Percentiles rank a stretch among this genome's conserved stretches.
phyloP scores from a whole-genome alignment of 1,284 basidiomycete genomes.

The Marasmius oreades region DNA sequence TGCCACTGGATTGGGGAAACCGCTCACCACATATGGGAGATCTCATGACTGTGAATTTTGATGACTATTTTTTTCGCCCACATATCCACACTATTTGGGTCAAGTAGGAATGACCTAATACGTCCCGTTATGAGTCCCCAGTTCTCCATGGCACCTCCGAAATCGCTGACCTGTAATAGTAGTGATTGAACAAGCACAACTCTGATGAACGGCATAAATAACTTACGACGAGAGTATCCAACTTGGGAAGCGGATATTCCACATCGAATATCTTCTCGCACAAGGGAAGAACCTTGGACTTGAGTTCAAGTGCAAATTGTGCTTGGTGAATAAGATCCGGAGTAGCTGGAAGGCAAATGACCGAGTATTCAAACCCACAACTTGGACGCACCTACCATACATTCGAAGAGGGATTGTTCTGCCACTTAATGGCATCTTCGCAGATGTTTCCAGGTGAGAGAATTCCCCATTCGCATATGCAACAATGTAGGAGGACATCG shows the following conservation, averaged over 20 bases:
- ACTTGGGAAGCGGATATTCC: slow-evolving; percentile 80
- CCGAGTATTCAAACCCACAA: slow-evolving; percentile 4
- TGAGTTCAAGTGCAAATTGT: slow-evolving; percentile 86
- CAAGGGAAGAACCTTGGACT: slow-evolving; percentile 71
- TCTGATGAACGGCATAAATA: slow-evolving; percentile 51
- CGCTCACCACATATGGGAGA: slow-evolving; percentile 79
- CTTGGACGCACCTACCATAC: slow-evolving; percentile 51
- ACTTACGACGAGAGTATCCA: slow-evolving; percentile 74
- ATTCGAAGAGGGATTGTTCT: slow-evolving; percentile 82
- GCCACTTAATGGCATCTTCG: slow-evolving; percentile 79
- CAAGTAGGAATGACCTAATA: slow-evolving; percentile 80
- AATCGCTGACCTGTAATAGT: slow-evolving; percentile 32
- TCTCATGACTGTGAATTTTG: slow-evolving; percentile 79
- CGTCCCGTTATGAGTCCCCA: slow-evolving; percentile 94
- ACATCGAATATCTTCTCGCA: slow-evolving; percentile 81
- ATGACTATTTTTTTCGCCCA: slow-evolving; percentile 83
- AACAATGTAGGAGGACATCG: slow-evolving; percentile 90
- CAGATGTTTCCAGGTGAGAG: slow-evolving; percentile 70
- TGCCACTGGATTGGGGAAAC: too few species aligned
- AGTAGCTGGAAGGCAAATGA: slow-evolving; percentile 53
- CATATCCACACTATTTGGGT: slow-evolving; percentile 76
- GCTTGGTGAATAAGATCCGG: slow-evolving; percentile 82
- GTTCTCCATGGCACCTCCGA: slow-evolving; percentile 86
- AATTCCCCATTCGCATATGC: slow-evolving; percentile 90
- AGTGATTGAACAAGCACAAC: background rate